Percentiles rank a stretch among this genome's conserved stretches.
phyloP scores from a whole-genome alignment of 2,329 filamentous ascomycete species.

The Dothideomycetes sp. region DNA sequence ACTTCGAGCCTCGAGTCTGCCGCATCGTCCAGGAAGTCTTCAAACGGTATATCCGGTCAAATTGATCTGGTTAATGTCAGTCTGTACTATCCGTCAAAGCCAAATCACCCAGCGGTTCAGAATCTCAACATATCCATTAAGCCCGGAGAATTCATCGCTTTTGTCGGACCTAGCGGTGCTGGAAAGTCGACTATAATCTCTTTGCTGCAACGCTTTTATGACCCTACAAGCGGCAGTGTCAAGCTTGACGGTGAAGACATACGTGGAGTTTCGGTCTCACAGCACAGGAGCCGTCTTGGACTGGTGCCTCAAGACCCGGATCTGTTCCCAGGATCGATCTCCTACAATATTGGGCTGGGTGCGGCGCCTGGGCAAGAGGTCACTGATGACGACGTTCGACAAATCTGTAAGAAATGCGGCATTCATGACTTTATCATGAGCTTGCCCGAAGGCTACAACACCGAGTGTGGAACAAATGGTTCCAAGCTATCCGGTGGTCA shows the following conservation, averaged over 20 bases:
- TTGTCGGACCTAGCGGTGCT: conserved; percentile 34
- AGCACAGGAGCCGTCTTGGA: conserved; percentile 27
- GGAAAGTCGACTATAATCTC: conserved; percentile 35
- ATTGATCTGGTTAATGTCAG: conserved; percentile 26
- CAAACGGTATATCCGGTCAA: conserved; percentile 6
- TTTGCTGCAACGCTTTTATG: conserved; percentile 37
- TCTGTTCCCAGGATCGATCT: conserved; percentile 32
- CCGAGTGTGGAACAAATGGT: conserved; percentile 31
- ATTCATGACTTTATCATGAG: conserved; percentile 37
- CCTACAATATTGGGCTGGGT: conserved; percentile 33
- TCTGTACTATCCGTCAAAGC: conserved; percentile 25
- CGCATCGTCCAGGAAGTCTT: background rate
- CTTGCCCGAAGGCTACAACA: conserved; percentile 36
- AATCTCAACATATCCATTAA: conserved; percentile 36
- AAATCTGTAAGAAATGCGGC: conserved; percentile 30
- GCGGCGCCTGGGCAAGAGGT: conserved; percentile 15
- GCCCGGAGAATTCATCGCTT: conserved; percentile 41
- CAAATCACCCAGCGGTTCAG: conserved; percentile 30
- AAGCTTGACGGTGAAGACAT: conserved; percentile 32
- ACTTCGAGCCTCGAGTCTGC: background rate
- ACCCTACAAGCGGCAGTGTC: conserved; percentile 27
- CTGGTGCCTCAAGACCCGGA: conserved; percentile 36
- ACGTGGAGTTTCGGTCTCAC: conserved; percentile 23
- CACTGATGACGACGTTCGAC: conserved; percentile 19
- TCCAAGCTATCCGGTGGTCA: conserved; percentile 34